Percentiles rank a stretch among this genome's conserved stretches.
Evolutionary conservation across 2,329 filamentous ascomycete species (phyloP).

Genomic region (Neofusicoccum sp.): DNA sequence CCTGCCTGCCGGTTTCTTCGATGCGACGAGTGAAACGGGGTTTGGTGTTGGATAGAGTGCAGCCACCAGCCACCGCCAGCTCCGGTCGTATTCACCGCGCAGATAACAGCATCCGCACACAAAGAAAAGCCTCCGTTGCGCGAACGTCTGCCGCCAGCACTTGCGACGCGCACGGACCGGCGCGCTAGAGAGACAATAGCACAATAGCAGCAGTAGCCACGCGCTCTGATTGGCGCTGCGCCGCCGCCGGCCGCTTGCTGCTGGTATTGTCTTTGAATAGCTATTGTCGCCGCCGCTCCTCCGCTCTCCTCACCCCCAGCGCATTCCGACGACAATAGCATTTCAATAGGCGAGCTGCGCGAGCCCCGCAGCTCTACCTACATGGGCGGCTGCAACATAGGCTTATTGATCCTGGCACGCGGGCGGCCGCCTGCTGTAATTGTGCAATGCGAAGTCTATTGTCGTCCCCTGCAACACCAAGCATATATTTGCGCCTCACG

Average conservation of each 20-base stretch:
- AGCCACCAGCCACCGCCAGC: background rate
- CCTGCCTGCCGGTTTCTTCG: background rate
- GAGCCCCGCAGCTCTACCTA: background rate
- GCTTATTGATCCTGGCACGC: background rate
- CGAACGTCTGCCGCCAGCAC: background rate
- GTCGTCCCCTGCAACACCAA: constrained; percentile 2
- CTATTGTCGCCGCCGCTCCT: background rate
- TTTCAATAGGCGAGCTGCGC: background rate
- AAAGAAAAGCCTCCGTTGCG: background rate
- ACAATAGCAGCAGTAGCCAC: background rate
- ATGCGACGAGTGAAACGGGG: background rate
- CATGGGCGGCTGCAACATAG: background rate
- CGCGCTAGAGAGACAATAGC: too few relatives aligned
- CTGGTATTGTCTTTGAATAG: background rate
- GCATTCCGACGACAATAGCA: background rate
- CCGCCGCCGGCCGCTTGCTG: background rate
- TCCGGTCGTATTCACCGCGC: background rate
- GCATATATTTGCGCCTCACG: background rate
- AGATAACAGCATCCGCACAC: background rate
- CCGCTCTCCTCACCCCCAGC: background rate
- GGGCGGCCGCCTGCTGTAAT: background rate
- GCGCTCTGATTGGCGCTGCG: background rate
- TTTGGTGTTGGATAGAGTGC: background rate
- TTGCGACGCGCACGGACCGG: background rate
- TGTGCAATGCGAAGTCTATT: constrained; percentile 1